phyloP scores from a whole-genome alignment of 768 basidiomycete genomes.

The Pleurotus giganteus region DNA sequence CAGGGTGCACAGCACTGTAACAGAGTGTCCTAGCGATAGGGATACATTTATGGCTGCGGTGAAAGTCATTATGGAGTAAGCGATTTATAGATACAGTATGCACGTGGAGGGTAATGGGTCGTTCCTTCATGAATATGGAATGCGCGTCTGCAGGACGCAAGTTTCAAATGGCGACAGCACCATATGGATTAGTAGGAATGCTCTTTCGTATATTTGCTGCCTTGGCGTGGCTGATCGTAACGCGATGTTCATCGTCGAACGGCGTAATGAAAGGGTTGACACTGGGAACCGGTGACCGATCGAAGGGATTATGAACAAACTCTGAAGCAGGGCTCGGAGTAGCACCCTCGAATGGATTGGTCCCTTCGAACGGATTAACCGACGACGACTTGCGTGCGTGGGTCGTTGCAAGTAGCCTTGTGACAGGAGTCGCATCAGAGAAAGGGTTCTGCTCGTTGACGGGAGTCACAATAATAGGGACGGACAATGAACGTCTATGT shows the following conservation, averaged over 20 bases:
- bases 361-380: conserved; percentile 23
- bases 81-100: conserved; percentile 6
- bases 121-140: background rate
- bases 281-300: conserved; percentile 11
- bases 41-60: background rate
- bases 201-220: conserved; percentile 38
- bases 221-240: conserved; percentile 25
- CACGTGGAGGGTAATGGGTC: background rate
- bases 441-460: conserved; percentile 14
- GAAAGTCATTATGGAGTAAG: background rate
- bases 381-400: conserved; percentile 40
- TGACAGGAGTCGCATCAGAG: conserved; percentile 34
- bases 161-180: conserved; percentile 21
- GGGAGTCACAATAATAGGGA: conserved; percentile 17
- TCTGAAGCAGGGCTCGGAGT: conserved; percentile 1
- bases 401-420: conserved; percentile 42
- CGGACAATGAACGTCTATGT: conserved; percentile 16
- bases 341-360: conserved; percentile 11
- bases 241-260: conserved; percentile 68
- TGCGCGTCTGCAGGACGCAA: background rate
- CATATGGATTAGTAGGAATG: conserved; percentile 52
- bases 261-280: conserved; percentile 66
- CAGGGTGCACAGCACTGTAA: conserved; percentile 8
- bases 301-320: conserved; percentile 3
- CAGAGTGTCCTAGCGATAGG: background rate